Evolutionary conservation across 2,329 filamentous ascomycete species (phyloP), one percentile per base, ranked within the genome.

Genomic region (Ophiostoma australiae): DNA sequence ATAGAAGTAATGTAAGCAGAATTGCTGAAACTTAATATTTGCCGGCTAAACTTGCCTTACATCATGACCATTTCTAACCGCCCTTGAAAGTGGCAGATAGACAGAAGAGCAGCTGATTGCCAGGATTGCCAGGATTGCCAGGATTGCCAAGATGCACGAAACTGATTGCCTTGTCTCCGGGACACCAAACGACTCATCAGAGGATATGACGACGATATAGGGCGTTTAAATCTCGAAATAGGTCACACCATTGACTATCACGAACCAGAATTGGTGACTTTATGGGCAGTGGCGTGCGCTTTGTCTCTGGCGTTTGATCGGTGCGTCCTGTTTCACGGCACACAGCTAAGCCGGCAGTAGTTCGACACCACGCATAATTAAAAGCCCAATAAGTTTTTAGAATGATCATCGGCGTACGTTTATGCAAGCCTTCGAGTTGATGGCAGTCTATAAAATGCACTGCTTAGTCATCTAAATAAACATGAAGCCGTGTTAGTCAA

Each of bases 201-300:
- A 58, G 52, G n/a, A 58, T 58, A 48, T 55, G 8, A 58, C 52
- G n/a, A 58, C 27, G 52, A 23, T 58, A 58, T 58, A 58, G 52
- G 52, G n/a, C 52, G 52, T 58, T 15, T 20, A 48, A 17, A 48
- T 2, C 3, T 27, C n/a, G 17, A 17, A 58, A 48, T n/a, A n/a
- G 1, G 44, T n/a, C 44, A n/a, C 17, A 8, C 6, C n/a, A 6
- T 48, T 48, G 17, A n/a, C 44, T 20, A 48, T 48, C 44, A 48
- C 8, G 5, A 11, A 58, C 52, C 52, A 58, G 10, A 58, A 13
- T 4, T 31, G 52, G n/a, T 58, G n/a, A 58, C 3, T 7, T 58
- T 10, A 58, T 13, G 52, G 52, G 23, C 52, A 58, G n/a, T 7
- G 52, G 52, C n/a, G 23, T 58, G 52, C 23, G 52, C 52, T 27